Conservation (phyloP, 306 rosid species). For the Cicer judaicum region DNA sequence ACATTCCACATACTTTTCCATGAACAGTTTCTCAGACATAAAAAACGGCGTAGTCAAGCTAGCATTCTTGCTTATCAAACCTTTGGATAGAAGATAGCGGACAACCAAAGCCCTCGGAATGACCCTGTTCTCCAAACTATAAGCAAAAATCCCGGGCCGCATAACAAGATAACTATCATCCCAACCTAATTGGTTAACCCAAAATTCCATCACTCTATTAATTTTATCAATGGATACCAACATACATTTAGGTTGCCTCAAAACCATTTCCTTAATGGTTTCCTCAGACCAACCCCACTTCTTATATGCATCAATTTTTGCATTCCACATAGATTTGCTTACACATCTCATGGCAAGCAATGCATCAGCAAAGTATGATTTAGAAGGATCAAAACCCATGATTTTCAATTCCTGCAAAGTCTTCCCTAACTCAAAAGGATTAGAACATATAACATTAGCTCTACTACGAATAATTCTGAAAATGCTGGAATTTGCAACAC, state of each 20-base stretch:
- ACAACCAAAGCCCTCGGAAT: conserved; percentile 54
- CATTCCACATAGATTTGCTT: conserved; percentile 50
- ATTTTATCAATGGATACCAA: conserved; percentile 51
- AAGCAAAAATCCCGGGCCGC: neutral
- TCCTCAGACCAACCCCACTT: conserved; percentile 70
- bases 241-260: conserved; percentile 49
- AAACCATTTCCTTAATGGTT: conserved; percentile 39
- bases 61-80: conserved; percentile 40
- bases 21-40: conserved; percentile 26
- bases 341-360: conserved; percentile 31
- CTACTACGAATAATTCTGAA: neutral
- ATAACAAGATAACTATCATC: conserved; percentile 35
- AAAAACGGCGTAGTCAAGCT: conserved; percentile 30
- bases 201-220: conserved; percentile 46
- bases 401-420: conserved; percentile 36
- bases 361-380: conserved; percentile 40
- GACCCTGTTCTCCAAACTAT: conserved; percentile 42
- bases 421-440: neutral
- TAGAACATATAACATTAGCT: neutral
- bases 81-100: conserved; percentile 47
- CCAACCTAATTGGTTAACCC: conserved; percentile 53
- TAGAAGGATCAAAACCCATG: conserved; percentile 54
- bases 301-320: conserved; percentile 48
- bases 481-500: neutral
- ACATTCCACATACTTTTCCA: conserved; percentile 41